Conservation (phyloP, 176 grass and related monocot genomes). For the sorghum (Sorghum bicolor) region DNA sequence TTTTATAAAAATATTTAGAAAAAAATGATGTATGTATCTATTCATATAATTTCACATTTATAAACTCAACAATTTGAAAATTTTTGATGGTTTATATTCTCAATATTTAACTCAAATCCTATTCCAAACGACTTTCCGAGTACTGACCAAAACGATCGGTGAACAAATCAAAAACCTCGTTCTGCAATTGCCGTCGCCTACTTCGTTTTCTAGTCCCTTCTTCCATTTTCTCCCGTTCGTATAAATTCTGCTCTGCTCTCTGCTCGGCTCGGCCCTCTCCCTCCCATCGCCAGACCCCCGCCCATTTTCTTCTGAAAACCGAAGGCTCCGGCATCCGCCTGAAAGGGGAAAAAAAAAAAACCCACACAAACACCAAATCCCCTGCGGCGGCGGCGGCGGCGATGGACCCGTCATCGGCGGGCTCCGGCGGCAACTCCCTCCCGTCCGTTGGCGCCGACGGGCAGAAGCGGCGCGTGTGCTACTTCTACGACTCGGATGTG, state of each 20-base stretch:
- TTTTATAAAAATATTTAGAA: no score
- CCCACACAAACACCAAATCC: slow-evolving; percentile 10
- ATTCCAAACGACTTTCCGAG: no score
- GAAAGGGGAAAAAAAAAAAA: not conserved
- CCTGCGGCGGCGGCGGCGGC: slow-evolving; percentile 14
- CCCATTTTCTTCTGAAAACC: not conserved
- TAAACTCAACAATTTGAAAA: no score
- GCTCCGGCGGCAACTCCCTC: slow-evolving; percentile 70
- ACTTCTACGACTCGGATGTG: slow-evolving; percentile 95
- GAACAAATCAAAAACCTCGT: not conserved
- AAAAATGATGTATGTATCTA: no score
- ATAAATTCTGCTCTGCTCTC: not conserved
- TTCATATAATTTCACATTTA: no score
- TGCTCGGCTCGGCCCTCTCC: not conserved
- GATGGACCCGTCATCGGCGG: slow-evolving; percentile 42
- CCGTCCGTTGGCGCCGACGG: slow-evolving; percentile 54
- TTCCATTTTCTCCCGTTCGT: not conserved
- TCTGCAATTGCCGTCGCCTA: not conserved
- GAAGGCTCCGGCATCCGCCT: not conserved
- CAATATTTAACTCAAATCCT: no score
- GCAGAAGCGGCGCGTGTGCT: slow-evolving; percentile 88
- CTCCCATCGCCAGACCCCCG: no score
- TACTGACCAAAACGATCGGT: no score
- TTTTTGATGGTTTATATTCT: no score
- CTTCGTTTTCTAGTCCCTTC: slow-evolving; percentile 11